Percentiles rank a stretch among this genome's conserved stretches.
These are phyloP conservation scores for Microthlaspi erraticum DNA, from an alignment of 345 rosid species.

Conservation along the genomic window DNA sequence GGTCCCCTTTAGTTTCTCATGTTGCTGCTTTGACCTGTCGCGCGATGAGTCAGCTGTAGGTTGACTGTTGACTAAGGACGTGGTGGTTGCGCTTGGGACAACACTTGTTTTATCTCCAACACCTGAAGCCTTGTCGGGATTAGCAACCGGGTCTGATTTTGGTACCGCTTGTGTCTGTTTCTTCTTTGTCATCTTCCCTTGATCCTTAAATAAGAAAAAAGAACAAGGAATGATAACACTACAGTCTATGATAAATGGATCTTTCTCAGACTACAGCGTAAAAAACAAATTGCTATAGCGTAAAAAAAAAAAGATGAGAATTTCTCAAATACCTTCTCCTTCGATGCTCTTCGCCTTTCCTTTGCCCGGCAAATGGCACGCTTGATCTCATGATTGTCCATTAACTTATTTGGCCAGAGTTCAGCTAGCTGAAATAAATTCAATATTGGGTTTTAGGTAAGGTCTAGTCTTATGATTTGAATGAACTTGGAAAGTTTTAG, in stretches of 20 bases:
- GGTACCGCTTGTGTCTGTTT: slow-evolving; percentile 56
- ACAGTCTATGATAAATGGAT: slow-evolving; percentile 18
- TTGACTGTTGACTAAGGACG: slow-evolving; percentile 50
- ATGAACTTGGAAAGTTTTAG: slow-evolving; percentile 34
- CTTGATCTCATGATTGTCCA: slow-evolving; percentile 93
- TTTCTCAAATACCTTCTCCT: slow-evolving; percentile 36
- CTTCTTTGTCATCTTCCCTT: slow-evolving; percentile 58
- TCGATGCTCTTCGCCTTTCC: slow-evolving; percentile 56
- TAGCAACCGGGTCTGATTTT: slow-evolving; percentile 50
- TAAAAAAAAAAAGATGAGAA: not conserved
- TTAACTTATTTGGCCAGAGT: slow-evolving; percentile 81
- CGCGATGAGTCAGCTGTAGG: slow-evolving; percentile 42
- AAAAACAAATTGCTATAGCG: not conserved
- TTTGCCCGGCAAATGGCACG: slow-evolving; percentile 86
- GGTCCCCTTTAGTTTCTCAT: slow-evolving; percentile 59
- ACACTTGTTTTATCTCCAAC: slow-evolving; percentile 47
- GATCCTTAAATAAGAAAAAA: slow-evolving; percentile 49
- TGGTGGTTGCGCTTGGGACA: slow-evolving; percentile 46
- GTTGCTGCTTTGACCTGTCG: slow-evolving; percentile 56
- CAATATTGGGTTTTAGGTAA: slow-evolving; percentile 3
- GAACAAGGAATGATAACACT: not conserved
- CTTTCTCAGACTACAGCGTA: not conserved
- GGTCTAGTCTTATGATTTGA: not conserved
- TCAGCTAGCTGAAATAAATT: slow-evolving; percentile 66
- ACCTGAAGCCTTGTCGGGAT: slow-evolving; percentile 50